Evolutionary conservation across 495 filamentous ascomycete species (phyloP).

Genomic region (Xylaria castorea): DNA sequence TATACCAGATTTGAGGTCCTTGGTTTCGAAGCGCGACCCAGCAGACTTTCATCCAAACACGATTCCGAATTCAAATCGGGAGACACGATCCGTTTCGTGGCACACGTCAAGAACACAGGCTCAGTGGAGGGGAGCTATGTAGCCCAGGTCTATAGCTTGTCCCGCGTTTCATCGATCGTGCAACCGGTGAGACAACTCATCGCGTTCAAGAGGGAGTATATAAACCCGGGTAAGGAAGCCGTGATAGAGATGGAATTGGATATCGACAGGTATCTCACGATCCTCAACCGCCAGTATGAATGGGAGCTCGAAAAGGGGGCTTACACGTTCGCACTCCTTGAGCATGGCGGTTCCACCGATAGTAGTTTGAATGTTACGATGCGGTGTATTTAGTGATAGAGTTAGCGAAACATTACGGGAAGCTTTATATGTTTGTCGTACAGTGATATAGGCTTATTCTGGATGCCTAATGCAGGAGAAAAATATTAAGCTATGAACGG

Average conservation of each 20-base stretch:
- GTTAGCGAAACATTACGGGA: no score
- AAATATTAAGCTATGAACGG: no score
- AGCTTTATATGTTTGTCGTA: no score
- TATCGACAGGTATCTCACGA: slow-evolving; percentile 46
- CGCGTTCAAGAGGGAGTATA: slow-evolving; percentile 45
- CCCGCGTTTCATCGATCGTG: slow-evolving; percentile 46
- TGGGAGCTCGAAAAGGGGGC: slow-evolving; percentile 51
- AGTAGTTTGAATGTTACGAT: slow-evolving; percentile 45
- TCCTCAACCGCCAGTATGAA: slow-evolving; percentile 45
- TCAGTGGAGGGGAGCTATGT: slow-evolving; percentile 45
- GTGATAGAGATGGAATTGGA: slow-evolving; percentile 42
- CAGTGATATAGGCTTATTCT: no score
- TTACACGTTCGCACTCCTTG: slow-evolving; percentile 52
- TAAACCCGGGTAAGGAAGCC: slow-evolving; percentile 39
- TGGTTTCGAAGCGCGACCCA: slow-evolving; percentile 28
- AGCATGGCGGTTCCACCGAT: slow-evolving; percentile 44
- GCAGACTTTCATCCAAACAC: slow-evolving; percentile 1
- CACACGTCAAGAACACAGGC: slow-evolving; percentile 44
- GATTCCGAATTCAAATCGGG: slow-evolving; percentile 32
- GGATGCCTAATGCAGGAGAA: no score
- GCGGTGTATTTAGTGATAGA: slow-evolving; percentile 34
- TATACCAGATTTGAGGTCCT: slow-evolving; percentile 47
- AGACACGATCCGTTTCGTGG: slow-evolving; percentile 44
- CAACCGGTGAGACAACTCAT: slow-evolving; percentile 52
- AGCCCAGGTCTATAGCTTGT: slow-evolving; percentile 48